These are phyloP conservation scores for Knoxdaviesia capensis DNA, from an alignment of 2,329 filamentous ascomycete species.

Conservation along the genomic window DNA sequence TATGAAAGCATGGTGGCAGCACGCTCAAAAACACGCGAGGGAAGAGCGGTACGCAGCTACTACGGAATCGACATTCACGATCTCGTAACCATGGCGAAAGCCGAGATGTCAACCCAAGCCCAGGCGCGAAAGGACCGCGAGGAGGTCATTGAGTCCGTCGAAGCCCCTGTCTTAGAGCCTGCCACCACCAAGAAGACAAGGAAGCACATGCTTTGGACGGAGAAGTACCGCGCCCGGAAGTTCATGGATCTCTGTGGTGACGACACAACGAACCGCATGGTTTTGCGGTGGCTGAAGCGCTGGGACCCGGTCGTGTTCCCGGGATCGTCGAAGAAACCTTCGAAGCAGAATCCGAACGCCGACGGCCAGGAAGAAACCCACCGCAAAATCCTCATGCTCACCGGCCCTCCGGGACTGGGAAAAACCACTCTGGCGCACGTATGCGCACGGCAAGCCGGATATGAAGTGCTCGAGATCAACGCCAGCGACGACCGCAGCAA, in stretches of 20 bases:
- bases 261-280: constrained; percentile 76
- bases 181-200: constrained; percentile 17
- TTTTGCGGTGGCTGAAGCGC: constrained; percentile 79
- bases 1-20: constrained; percentile 50
- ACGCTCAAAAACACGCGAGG: constrained; percentile 44
- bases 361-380: constrained; percentile 21
- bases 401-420: constrained; percentile 79
- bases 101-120: constrained; percentile 24
- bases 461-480: constrained; percentile 94
- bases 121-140: constrained; percentile 1
- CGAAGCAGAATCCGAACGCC: constrained; percentile 8
- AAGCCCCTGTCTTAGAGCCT: constrained; percentile 8
- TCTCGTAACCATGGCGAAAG: constrained; percentile 51
- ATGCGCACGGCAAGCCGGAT: constrained; percentile 84
- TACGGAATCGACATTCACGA: constrained; percentile 87
- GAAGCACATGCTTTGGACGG: constrained; percentile 64
- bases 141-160: constrained; percentile 18
- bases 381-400: constrained; percentile 72
- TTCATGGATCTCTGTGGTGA: constrained; percentile 92
- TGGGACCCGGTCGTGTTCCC: constrained; percentile 94
- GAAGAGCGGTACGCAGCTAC: constrained; percentile 54
- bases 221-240: constrained; percentile 83
- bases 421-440: constrained; percentile 96
- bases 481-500: constrained; percentile 86
- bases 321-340: constrained; percentile 39